Percentiles rank a stretch among this genome's conserved stretches.
These are phyloP conservation scores for Bruguiera gymnorhiza DNA, from an alignment of 345 rosid genomes.

Conservation along the genomic window DNA sequence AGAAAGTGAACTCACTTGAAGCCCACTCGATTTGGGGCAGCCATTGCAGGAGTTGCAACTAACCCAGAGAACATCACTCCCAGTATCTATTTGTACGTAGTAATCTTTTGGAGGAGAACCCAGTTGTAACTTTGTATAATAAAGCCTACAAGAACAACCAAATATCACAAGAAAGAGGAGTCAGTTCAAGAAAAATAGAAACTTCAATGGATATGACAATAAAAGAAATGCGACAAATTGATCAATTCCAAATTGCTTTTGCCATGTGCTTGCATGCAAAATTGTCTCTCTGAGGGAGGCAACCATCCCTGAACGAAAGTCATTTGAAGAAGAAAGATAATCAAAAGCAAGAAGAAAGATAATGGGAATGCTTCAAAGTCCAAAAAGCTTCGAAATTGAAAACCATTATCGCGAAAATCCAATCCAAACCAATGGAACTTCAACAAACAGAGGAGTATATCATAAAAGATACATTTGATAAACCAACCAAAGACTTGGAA, in stretches of 20 bases:
- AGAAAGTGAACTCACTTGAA: constrained; percentile 47
- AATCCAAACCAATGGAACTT: neutral
- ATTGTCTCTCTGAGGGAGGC: too few relatives aligned
- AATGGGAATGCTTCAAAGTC: neutral
- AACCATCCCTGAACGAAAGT: neutral
- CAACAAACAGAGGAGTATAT: neutral
- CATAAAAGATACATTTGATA: neutral
- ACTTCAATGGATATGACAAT: neutral
- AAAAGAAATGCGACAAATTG: too few relatives aligned
- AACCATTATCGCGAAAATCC: constrained; percentile 2
- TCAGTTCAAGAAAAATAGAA: constrained; percentile 6
- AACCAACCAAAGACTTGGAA: neutral
- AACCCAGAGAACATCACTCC: constrained; percentile 97
- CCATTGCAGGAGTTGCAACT: constrained; percentile 83
- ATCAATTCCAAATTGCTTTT: too few relatives aligned
- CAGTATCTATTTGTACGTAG: constrained; percentile 90
- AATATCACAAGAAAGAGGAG: constrained; percentile 1
- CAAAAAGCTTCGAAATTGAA: neutral
- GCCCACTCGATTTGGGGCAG: constrained; percentile 79
- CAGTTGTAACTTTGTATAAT: constrained; percentile 70
- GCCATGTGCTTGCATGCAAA: too few relatives aligned
- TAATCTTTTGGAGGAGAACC: constrained; percentile 88
- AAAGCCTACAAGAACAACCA: constrained; percentile 50
- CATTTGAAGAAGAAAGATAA: neutral
- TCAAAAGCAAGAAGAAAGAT: neutral